A percentile compares a stretch with the other conserved stretches of the same genome.
phyloP scores from a whole-genome alignment of 768 basidiomycete genomes.

The Mycena galericulata region DNA sequence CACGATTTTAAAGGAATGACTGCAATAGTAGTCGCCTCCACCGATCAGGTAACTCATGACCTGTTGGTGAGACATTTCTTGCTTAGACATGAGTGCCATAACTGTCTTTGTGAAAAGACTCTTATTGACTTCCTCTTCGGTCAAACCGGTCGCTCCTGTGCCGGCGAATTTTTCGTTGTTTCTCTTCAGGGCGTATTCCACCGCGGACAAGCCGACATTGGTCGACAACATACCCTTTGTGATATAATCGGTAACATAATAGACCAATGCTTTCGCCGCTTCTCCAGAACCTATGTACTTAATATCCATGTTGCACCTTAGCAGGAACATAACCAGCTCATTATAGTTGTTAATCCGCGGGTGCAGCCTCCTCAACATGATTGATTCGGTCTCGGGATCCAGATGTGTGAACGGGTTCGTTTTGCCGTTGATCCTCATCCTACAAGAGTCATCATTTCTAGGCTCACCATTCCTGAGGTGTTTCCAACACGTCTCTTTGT shows the following conservation, averaged over 20 bases:
- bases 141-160: too few relatives aligned
- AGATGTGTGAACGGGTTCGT: slow-evolving; percentile 4
- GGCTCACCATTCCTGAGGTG: too few relatives aligned
- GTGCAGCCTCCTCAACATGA: slow-evolving; percentile 20
- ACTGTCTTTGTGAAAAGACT: slow-evolving; percentile 8
- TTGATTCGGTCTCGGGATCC: slow-evolving; percentile 20
- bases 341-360: slow-evolving; percentile 33
- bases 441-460: too few relatives aligned
- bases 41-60: too few relatives aligned
- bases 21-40: too few relatives aligned
- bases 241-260: slow-evolving; percentile 52
- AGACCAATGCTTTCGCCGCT: slow-evolving; percentile 44
- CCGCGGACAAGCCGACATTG: slow-evolving; percentile 31
- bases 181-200: slow-evolving; percentile 26
- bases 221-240: slow-evolving; percentile 41
- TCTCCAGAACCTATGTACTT: slow-evolving; percentile 43
- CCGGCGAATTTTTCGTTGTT: background rate
- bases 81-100: background rate
- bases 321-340: too few relatives aligned
- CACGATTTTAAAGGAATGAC: too few relatives aligned
- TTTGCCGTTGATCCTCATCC: slow-evolving; percentile 1
- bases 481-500: too few relatives aligned
- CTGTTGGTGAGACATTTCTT: too few relatives aligned
- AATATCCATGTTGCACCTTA: too few relatives aligned
- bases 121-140: background rate